Percentiles rank a stretch among this genome's conserved stretches.
These are phyloP conservation scores for Diplodia corticola DNA, from an alignment of 2,329 filamentous ascomycete species.

Conservation along the genomic window DNA sequence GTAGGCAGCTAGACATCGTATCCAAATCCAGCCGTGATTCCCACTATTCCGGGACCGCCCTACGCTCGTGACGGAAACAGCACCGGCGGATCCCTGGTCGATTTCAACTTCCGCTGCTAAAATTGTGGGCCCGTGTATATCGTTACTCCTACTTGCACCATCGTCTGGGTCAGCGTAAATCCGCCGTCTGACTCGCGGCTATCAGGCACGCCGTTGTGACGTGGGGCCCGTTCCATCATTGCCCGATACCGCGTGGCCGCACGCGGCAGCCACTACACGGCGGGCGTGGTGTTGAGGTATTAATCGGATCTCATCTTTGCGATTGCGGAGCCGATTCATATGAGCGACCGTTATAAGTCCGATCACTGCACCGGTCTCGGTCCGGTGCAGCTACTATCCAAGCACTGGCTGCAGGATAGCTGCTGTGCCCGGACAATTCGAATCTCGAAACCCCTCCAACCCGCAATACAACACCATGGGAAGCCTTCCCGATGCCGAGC, in stretches of 20 bases:
- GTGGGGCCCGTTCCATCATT: neutral
- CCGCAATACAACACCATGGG: neutral
- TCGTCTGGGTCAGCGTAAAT: neutral
- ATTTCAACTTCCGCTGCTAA: neutral
- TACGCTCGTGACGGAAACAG: neutral
- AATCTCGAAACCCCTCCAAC: neutral
- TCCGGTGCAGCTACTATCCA: neutral
- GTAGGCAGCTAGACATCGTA: neutral
- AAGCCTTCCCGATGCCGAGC: neutral
- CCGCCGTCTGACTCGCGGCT: neutral
- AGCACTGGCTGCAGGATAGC: neutral
- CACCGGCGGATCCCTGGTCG: neutral
- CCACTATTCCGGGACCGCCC: neutral
- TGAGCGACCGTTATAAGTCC: constrained; percentile 10
- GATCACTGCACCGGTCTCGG: constrained; percentile 2
- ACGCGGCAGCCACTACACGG: neutral
- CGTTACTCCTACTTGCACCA: neutral
- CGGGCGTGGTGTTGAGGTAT: neutral
- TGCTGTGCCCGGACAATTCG: neutral
- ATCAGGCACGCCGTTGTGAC: neutral
- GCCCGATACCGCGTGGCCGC: neutral
- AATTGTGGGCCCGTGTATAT: neutral
- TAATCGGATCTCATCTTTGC: constrained; percentile 11
- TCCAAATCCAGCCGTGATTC: neutral
- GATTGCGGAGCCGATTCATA: constrained; percentile 1